phyloP scores from a whole-genome alignment of 208 protist species.

The Acanthamoeba rhysodes region DNA sequence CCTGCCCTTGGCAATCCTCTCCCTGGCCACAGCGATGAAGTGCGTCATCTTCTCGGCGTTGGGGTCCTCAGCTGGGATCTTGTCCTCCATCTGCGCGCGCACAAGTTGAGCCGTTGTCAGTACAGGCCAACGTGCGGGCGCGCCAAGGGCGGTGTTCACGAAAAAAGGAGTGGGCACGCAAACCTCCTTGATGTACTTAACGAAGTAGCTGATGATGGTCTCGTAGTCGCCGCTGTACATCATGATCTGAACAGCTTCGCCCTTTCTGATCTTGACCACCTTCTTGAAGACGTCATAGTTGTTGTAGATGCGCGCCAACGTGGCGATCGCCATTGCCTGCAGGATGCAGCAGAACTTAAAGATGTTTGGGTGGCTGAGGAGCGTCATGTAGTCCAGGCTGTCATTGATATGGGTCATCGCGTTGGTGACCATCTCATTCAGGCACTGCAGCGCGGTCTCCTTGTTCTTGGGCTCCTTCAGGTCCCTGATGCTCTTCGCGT shows the following conservation, averaged over 20 bases:
- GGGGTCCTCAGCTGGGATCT: slow-evolving; percentile 77
- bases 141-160: too few relatives aligned
- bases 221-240: slow-evolving; percentile 35
- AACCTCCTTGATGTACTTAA: slow-evolving; percentile 76
- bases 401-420: slow-evolving; percentile 94
- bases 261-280: slow-evolving; percentile 96
- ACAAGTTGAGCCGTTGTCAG: not conserved
- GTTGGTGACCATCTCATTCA: slow-evolving; percentile 96
- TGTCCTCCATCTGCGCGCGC: not conserved
- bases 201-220: slow-evolving; percentile 66
- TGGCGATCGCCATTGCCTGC: slow-evolving; percentile 96
- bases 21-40: slow-evolving; percentile 34
- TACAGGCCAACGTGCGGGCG: too few relatives aligned
- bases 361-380: slow-evolving; percentile 91
- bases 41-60: slow-evolving; percentile 53
- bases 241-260: slow-evolving; percentile 85
- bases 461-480: slow-evolving; percentile 88
- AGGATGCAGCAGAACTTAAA: slow-evolving; percentile 98
- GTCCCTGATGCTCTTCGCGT: slow-evolving; percentile 89
- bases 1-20: not conserved
- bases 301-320: slow-evolving; percentile 95
- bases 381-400: slow-evolving; percentile 93
- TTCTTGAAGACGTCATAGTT: slow-evolving; percentile 94
- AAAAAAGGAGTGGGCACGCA: too few relatives aligned
- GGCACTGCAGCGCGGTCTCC: slow-evolving; percentile 91